Evolutionary conservation across 1,284 basidiomycete genomes (phyloP).

Genomic region (Cutaneotrichosporon spelunceum): DNA sequence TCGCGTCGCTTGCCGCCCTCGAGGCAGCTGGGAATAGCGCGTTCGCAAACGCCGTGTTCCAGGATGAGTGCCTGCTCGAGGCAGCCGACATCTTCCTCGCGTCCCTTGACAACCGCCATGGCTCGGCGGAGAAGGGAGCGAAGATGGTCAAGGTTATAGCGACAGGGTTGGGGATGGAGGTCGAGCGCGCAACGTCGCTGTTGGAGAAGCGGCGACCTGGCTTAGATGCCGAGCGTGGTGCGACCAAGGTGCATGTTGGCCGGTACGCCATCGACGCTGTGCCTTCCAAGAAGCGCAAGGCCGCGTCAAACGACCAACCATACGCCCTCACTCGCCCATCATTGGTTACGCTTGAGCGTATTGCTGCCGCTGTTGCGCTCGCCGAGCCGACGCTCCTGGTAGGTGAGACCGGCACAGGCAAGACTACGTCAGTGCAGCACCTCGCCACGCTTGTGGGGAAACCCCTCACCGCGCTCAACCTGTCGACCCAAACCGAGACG

Average conservation of each 20-base stretch:
- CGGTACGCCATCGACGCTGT: slow-evolving; percentile 31
- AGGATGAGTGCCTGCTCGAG: slow-evolving; percentile 88
- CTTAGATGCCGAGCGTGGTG: slow-evolving; percentile 65
- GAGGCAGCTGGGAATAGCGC: slow-evolving; percentile 51
- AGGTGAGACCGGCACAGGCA: slow-evolving; percentile 98
- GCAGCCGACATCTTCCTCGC: slow-evolving; percentile 92
- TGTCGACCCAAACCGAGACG: slow-evolving; percentile 96
- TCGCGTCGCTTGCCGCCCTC: slow-evolving; percentile 28
- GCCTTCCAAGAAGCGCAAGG: slow-evolving; percentile 14
- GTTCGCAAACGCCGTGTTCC: slow-evolving; percentile 71
- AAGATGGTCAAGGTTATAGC: slow-evolving; percentile 56
- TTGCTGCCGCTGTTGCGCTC: slow-evolving; percentile 70
- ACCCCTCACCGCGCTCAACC: slow-evolving; percentile 81
- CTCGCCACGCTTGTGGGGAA: slow-evolving; percentile 75
- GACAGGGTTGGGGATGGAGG: slow-evolving; percentile 63
- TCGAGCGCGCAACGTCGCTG: slow-evolving; percentile 60
- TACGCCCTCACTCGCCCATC: slow-evolving; percentile 92
- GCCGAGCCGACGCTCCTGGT: slow-evolving; percentile 86
- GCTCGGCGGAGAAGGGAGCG: slow-evolving; percentile 33
- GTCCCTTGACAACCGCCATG: slow-evolving; percentile 57
- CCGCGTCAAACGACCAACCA: slow-evolving; percentile 52
- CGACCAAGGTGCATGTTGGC: slow-evolving; percentile 38
- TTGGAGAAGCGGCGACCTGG: slow-evolving; percentile 63
- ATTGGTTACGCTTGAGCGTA: slow-evolving; percentile 71
- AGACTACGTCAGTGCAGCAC: slow-evolving; percentile 89